Conservation (phyloP, 257 asterid genomes). For the Ballota nigra region DNA sequence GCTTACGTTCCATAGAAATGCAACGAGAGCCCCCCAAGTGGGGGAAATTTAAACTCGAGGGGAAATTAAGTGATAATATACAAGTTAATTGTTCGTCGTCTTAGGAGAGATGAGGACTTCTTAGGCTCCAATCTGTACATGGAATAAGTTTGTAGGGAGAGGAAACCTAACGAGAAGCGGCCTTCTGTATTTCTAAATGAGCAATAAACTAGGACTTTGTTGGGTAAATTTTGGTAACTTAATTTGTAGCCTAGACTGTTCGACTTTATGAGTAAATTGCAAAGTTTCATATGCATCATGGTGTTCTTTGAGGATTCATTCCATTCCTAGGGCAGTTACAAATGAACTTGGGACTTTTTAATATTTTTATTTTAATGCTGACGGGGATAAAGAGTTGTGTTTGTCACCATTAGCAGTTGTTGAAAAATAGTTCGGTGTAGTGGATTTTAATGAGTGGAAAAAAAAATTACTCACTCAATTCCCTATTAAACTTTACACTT, state of each 20-base stretch:
- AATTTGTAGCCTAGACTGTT: slow-evolving; percentile 17
- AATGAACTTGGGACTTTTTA: too few species aligned
- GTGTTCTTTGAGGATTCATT: too few species aligned
- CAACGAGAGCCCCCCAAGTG: not conserved
- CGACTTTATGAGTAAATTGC: slow-evolving; percentile 8
- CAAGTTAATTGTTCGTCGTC: slow-evolving; percentile 6
- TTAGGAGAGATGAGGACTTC: slow-evolving; percentile 25
- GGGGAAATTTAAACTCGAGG: not conserved
- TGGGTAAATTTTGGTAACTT: slow-evolving; percentile 34
- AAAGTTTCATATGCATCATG: not conserved
- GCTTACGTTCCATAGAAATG: not conserved
- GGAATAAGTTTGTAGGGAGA: slow-evolving; percentile 39
- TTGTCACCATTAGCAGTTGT: too few species aligned
- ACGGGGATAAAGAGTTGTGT: too few species aligned
- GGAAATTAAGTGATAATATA: not conserved
- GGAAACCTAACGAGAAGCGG: slow-evolving; percentile 20
- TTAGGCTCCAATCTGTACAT: slow-evolving; percentile 39
- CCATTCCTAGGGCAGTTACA: too few species aligned
- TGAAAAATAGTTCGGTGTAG: too few species aligned
- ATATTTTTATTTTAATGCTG: too few species aligned
- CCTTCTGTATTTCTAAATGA: slow-evolving; percentile 30
- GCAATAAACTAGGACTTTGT: slow-evolving; percentile 33
- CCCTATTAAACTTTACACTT: too few species aligned
- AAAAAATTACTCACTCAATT: too few species aligned
- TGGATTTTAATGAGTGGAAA: too few species aligned